Evolutionary conservation across 2,329 filamentous ascomycete genomes (phyloP).

Genomic region (Colletotrichum lupini): DNA sequence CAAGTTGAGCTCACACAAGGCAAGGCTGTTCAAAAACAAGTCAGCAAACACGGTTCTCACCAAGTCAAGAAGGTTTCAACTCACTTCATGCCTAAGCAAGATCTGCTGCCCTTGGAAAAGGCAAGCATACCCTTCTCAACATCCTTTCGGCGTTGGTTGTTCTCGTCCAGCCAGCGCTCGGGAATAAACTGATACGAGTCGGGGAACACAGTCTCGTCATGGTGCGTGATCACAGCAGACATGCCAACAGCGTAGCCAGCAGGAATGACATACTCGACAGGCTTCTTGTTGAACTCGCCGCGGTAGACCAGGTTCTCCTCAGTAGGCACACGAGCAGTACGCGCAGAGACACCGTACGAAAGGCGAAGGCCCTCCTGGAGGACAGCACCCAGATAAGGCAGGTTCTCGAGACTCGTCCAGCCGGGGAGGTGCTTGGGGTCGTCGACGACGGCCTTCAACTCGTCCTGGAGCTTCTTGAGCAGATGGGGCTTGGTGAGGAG

Average conservation of each 20-base stretch:
- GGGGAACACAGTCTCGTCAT: slow-evolving; percentile 50
- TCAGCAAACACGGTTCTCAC: slow-evolving; percentile 17
- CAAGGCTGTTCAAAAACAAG: slow-evolving; percentile 35
- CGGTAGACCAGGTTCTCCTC: slow-evolving; percentile 45
- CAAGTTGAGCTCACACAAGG: slow-evolving; percentile 40
- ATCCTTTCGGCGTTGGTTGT: slow-evolving; percentile 41
- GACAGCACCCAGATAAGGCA: slow-evolving; percentile 50
- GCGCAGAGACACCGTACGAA: slow-evolving; percentile 42
- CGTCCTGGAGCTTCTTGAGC: slow-evolving; percentile 42
- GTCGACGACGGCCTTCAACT: slow-evolving; percentile 41
- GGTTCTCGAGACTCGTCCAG: slow-evolving; percentile 47
- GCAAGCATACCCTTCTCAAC: slow-evolving; percentile 52
- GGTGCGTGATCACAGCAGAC: slow-evolving; percentile 50
- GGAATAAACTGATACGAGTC: slow-evolving; percentile 52
- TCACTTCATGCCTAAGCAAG: slow-evolving; percentile 55
- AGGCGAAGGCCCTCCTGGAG: slow-evolving; percentile 51
- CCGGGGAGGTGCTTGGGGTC: slow-evolving; percentile 41
- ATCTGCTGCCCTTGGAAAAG: slow-evolving; percentile 53
- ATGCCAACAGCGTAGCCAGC: slow-evolving; percentile 51
- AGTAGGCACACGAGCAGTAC: slow-evolving; percentile 42
- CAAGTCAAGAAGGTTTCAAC: not conserved
- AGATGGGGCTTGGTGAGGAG: slow-evolving; percentile 47
- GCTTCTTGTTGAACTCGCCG: slow-evolving; percentile 39
- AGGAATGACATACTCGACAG: slow-evolving; percentile 46
- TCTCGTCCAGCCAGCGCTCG: slow-evolving; percentile 52